Evolutionary conservation across 257 asterid species (phyloP).

Genomic region (Fraxinus cuspidata): DNA sequence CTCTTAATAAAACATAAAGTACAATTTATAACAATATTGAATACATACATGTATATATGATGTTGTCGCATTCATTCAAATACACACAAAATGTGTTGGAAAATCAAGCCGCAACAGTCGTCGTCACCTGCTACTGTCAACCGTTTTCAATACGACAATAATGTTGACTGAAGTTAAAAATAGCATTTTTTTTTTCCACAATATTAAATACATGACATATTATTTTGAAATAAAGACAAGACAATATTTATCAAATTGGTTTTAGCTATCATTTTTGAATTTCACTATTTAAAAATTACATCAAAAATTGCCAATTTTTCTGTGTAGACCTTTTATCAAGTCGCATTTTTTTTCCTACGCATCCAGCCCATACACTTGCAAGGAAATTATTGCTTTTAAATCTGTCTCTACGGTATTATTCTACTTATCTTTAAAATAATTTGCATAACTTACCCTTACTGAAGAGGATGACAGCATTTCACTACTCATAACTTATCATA

Average conservation of each 20-base stretch:
- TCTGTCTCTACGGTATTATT: neutral
- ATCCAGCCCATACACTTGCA: neutral
- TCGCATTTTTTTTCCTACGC: neutral
- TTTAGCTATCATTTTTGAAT: neutral
- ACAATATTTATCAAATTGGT: neutral
- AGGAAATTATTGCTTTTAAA: neutral
- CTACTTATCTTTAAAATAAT: neutral
- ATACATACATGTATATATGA: no score
- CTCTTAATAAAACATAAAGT: no score
- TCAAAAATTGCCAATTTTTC: neutral
- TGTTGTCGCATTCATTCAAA: no score
- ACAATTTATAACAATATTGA: no score
- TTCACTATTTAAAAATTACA: neutral
- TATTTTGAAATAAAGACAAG: no score
- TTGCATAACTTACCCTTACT: neutral
- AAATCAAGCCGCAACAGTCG: neutral
- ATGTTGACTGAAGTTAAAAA: neutral
- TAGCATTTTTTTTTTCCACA: no score
- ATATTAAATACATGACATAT: no score
- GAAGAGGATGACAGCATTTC: neutral
- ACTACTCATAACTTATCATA: neutral
- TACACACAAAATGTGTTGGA: neutral
- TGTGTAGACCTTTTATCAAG: neutral
- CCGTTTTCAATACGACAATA: no score
- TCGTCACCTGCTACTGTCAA: neutral